These are phyloP conservation scores for Neurospora sp. DNA, from an alignment of 495 filamentous ascomycete species.

Conservation along the genomic window DNA sequence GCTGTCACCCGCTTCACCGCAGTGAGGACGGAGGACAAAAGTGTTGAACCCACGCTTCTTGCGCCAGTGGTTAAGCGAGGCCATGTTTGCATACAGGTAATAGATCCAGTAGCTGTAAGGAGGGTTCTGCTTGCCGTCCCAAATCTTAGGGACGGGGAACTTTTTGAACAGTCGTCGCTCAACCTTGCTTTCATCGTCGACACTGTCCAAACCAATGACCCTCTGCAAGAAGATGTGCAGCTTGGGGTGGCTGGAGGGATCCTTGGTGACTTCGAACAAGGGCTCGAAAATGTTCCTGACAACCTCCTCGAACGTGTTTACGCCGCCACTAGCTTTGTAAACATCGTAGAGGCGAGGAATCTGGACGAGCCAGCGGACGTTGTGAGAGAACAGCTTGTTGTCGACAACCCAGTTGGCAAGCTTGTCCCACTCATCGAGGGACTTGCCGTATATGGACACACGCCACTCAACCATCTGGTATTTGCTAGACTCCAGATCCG, in stretches of 20 bases:
- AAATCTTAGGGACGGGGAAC: conserved; percentile 79
- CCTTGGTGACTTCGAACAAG: conserved; percentile 85
- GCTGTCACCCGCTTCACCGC: conserved; percentile 92
- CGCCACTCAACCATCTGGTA: conserved; percentile 99
- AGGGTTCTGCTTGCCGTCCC: conserved; percentile 88
- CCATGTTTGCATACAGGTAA: conserved; percentile 89
- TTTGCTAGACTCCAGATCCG: conserved; percentile 96
- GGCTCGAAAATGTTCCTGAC: conserved; percentile 89
- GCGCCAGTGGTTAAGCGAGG: conserved; percentile 83
- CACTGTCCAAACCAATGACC: conserved; percentile 93
- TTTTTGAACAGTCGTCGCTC: conserved; percentile 87
- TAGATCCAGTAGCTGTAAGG: conserved; percentile 99
- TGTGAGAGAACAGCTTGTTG: conserved; percentile 94
- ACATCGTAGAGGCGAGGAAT: conserved; percentile 91
- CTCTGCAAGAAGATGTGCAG: conserved; percentile 91
- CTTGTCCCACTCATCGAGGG: conserved; percentile 94
- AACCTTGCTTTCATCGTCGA: conserved; percentile 95
- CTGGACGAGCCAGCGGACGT: conserved; percentile 95
- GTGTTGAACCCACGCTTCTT: conserved; percentile 92
- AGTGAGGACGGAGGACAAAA: conserved; percentile 86
- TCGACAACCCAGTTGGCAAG: conserved; percentile 97
- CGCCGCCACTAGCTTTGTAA: conserved; percentile 78
- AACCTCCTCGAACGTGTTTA: conserved; percentile 83
- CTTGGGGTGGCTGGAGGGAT: conserved; percentile 80
- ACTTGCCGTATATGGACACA: conserved; percentile 89